phyloP scores from a whole-genome alignment of 805 yeast genomes.

The Scheffersomyces ergatensis region DNA sequence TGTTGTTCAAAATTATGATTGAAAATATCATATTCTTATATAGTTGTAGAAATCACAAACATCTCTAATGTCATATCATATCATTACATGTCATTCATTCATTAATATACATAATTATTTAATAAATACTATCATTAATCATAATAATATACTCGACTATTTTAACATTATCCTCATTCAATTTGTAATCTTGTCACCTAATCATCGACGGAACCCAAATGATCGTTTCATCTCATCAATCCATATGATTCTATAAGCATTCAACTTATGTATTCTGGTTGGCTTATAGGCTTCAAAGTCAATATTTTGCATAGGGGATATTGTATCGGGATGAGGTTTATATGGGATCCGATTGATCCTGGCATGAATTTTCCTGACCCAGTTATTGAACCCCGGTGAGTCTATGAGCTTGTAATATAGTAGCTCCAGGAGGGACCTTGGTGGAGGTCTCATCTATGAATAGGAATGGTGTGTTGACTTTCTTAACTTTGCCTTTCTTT shows the following conservation, averaged over 20 bases:
- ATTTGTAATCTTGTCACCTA: no score
- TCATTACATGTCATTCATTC: background rate
- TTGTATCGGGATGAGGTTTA: constrained; percentile 20
- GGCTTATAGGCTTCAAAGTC: constrained; percentile 41
- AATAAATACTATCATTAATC: background rate
- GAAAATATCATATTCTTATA: no score
- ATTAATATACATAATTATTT: background rate
- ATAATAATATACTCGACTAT: no score
- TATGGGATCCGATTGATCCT: constrained; percentile 59
- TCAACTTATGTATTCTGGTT: constrained; percentile 51
- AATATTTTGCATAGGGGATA: constrained; percentile 13
- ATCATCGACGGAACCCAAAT: constrained; percentile 38
- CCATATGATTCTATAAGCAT: constrained; percentile 60
- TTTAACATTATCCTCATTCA: no score
- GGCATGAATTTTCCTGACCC: constrained; percentile 63
- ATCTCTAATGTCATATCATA: no score
- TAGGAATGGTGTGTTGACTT: no score
- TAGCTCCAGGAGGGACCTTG: constrained; percentile 45
- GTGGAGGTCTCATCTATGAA: constrained; percentile 16
- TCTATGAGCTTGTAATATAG: constrained; percentile 45
- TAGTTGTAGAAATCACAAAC: no score
- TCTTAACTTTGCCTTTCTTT: no score
- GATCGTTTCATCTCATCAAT: constrained; percentile 57
- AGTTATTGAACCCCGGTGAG: constrained; percentile 58
- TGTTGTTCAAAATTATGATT: constrained; percentile 1